Conservation (phyloP, 352 stramenopile species). For the Peronospora belbahrii region DNA sequence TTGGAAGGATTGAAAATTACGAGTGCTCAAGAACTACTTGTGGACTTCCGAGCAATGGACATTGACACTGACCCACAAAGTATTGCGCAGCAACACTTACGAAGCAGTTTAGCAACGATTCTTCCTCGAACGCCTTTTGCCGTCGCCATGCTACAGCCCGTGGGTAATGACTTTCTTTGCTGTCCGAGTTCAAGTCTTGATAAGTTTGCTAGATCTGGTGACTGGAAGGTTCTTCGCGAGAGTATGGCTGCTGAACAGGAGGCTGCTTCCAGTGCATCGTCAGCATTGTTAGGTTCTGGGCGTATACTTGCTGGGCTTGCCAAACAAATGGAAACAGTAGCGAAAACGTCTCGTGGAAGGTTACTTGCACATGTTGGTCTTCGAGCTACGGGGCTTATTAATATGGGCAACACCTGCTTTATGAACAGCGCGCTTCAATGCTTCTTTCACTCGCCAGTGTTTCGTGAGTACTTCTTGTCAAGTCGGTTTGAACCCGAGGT, state of each 20-base stretch:
- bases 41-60: constrained; percentile 51
- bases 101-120: constrained; percentile 15
- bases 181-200: constrained; percentile 23
- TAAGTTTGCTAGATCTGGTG: constrained; percentile 29
- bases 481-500: constrained; percentile 88
- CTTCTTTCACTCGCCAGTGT: constrained; percentile 89
- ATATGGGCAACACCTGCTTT: constrained; percentile 87
- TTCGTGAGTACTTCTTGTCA: constrained; percentile 93
- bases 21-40: constrained; percentile 49
- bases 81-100: constrained; percentile 17
- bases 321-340: constrained; percentile 28
- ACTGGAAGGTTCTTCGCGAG: constrained; percentile 28
- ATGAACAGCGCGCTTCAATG: constrained; percentile 89
- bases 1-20: constrained; percentile 36
- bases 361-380: constrained; percentile 31
- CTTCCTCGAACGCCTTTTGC: constrained; percentile 22
- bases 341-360: constrained; percentile 23
- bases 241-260: constrained; percentile 25
- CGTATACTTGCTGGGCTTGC: constrained; percentile 26
- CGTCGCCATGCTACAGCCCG: constrained; percentile 40
- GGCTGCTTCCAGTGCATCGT: constrained; percentile 6
- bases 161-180: constrained; percentile 58
- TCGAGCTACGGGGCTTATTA: constrained; percentile 58
- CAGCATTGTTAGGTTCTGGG: constrained; percentile 9
- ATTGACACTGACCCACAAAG: constrained; percentile 25